Percentiles rank a stretch among this genome's conserved stretches.
Evolutionary conservation across 495 filamentous ascomycete species (phyloP).

Genomic region (Hyphodiscus hymeniophilus): DNA sequence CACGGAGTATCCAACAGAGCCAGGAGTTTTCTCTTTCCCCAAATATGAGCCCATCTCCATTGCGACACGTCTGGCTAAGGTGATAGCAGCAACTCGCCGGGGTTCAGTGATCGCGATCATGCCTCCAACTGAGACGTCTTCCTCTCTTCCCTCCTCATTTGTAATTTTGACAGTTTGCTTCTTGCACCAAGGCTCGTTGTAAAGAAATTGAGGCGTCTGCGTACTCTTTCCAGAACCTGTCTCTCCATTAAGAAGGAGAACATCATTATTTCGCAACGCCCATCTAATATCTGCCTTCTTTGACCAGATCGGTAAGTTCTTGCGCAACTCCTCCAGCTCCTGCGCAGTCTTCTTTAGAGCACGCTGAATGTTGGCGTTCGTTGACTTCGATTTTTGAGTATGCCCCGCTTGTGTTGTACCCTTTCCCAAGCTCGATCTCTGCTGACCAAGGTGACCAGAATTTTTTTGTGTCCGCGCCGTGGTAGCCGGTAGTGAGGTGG

Average conservation of each 20-base stretch:
- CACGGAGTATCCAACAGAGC: constrained; percentile 85
- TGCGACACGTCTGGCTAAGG: constrained; percentile 80
- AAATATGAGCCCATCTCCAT: constrained; percentile 83
- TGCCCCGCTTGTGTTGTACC: too few species aligned
- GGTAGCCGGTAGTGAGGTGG: background rate
- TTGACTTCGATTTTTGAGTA: too few species aligned
- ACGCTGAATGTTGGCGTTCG: background rate
- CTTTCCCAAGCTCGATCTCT: too few species aligned
- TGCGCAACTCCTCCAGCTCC: constrained; percentile 25
- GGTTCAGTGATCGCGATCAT: constrained; percentile 96
- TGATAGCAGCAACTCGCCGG: constrained; percentile 88
- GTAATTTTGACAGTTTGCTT: constrained; percentile 42
- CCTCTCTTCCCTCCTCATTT: constrained; percentile 26
- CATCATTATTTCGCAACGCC: constrained; percentile 56
- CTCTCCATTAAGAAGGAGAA: constrained; percentile 83
- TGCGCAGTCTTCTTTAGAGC: constrained; percentile 9
- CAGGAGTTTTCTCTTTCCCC: constrained; percentile 47
- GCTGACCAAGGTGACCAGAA: too few species aligned
- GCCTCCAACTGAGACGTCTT: constrained; percentile 58
- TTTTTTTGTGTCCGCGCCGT: background rate
- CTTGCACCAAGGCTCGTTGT: constrained; percentile 67
- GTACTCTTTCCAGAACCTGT: constrained; percentile 97
- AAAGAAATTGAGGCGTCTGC: constrained; percentile 87
- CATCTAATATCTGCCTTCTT: constrained; percentile 61
- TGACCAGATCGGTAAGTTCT: constrained; percentile 74